Percentiles rank a stretch among this genome's conserved stretches.
Conservation (phyloP, 1,139 yeast genomes). For the Kazachstania sp. region DNA sequence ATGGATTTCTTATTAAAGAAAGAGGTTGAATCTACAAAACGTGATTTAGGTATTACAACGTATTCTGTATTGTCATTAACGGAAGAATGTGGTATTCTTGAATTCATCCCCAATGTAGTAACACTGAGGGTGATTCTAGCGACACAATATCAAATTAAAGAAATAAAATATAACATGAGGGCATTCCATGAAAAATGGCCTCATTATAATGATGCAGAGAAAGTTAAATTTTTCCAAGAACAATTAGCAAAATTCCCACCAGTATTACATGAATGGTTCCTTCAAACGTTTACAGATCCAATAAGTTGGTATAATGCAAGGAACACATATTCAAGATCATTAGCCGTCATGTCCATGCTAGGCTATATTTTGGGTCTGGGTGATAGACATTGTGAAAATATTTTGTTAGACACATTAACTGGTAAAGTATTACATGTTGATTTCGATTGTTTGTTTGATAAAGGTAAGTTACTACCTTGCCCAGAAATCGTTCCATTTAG, state of each 20-base stretch:
- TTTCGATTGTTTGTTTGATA: slow-evolving; percentile 88
- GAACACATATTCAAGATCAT: slow-evolving; percentile 62
- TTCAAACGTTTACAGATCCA: slow-evolving; percentile 85
- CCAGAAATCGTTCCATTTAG: slow-evolving; percentile 96
- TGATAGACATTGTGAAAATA: slow-evolving; percentile 92
- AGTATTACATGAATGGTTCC: slow-evolving; percentile 77
- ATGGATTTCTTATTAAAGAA: slow-evolving; percentile 63
- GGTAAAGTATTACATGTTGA: slow-evolving; percentile 91
- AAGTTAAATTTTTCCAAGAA: slow-evolving; percentile 26
- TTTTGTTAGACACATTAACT: slow-evolving; percentile 59
- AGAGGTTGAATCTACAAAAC: slow-evolving; percentile 63
- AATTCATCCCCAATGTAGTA: slow-evolving; percentile 80
- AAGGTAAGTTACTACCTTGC: slow-evolving; percentile 41
- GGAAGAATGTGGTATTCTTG: slow-evolving; percentile 83
- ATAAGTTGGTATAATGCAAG: slow-evolving; percentile 78
- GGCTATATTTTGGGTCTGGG: slow-evolving; percentile 90
- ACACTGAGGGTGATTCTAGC: slow-evolving; percentile 67
- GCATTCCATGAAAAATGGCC: slow-evolving; percentile 27
- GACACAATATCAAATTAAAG: slow-evolving; percentile 36
- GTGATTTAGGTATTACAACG: slow-evolving; percentile 64
- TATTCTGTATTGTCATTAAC: slow-evolving; percentile 86
- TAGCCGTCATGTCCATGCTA: slow-evolving; percentile 96
- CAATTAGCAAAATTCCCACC: slow-evolving; percentile 50
- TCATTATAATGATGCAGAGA: slow-evolving; percentile 21
- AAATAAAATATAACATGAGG: slow-evolving; percentile 28